Evolutionary conservation across 192 early-diverging fungal species (phyloP).

Genomic region (Linnemannia hyalina): DNA sequence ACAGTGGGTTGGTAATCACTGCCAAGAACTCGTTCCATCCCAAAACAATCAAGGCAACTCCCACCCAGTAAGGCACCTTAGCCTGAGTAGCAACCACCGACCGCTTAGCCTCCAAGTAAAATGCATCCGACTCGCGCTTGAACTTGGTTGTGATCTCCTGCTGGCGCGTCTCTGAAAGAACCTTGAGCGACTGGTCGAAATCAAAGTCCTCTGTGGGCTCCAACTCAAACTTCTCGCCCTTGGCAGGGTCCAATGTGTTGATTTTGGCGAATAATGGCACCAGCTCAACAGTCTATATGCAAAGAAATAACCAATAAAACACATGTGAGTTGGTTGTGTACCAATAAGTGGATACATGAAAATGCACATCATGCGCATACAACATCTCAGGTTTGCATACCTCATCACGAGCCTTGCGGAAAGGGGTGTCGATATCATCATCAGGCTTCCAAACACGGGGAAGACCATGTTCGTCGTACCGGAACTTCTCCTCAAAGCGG

Average conservation of each 20-base stretch:
- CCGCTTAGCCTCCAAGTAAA: constrained; percentile 97
- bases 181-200: constrained; percentile 68
- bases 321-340: not conserved
- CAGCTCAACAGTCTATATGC: constrained; percentile 66
- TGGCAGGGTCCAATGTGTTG: constrained; percentile 60
- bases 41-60: constrained; percentile 77
- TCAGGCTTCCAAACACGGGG: constrained; percentile 95
- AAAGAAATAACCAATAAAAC: not conserved
- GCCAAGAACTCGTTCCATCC: constrained; percentile 98
- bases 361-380: not conserved
- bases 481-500: constrained; percentile 91
- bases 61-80: constrained; percentile 89
- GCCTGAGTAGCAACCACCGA: constrained; percentile 90
- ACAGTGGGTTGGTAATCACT: constrained; percentile 88
- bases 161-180: constrained; percentile 71
- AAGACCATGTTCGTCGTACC: constrained; percentile 93
- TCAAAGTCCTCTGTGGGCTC: constrained; percentile 67
- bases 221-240: constrained; percentile 52
- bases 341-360: not conserved
- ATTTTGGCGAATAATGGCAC: constrained; percentile 82
- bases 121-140: constrained; percentile 88
- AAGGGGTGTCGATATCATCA: constrained; percentile 95
- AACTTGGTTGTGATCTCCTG: constrained; percentile 86
- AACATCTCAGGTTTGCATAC: constrained; percentile 28
- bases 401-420: constrained; percentile 78